phyloP scores from a whole-genome alignment of 2,329 filamentous ascomycete species.

The Ceratocystis alfenasii region DNA sequence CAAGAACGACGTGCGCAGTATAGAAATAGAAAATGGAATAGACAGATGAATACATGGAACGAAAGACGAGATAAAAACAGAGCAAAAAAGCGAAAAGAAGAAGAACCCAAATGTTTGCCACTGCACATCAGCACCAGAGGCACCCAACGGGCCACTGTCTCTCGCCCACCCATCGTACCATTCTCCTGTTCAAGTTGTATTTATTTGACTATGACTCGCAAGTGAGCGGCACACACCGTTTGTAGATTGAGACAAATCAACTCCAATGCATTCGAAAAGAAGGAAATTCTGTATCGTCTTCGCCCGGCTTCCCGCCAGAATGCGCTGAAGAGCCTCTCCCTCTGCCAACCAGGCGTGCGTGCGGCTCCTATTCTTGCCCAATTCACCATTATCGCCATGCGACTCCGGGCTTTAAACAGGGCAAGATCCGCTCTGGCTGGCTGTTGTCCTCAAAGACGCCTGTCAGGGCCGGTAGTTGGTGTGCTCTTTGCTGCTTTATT shows the following conservation, averaged over 20 bases:
- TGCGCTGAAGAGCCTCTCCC: too few relatives aligned
- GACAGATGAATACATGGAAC: not conserved
- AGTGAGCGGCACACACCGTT: not conserved
- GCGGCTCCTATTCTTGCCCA: too few relatives aligned
- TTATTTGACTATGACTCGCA: not conserved
- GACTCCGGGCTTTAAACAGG: too few relatives aligned
- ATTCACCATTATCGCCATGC: too few relatives aligned
- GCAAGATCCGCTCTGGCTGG: too few relatives aligned
- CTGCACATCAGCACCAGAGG: not conserved
- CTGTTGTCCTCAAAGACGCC: too few relatives aligned
- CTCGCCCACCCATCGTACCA: not conserved
- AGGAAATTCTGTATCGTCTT: too few relatives aligned
- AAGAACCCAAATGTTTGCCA: not conserved
- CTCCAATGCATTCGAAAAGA: not conserved
- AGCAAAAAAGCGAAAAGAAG: too few relatives aligned
- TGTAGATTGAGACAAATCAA: not conserved
- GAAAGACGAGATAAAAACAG: not conserved
- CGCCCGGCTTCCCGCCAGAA: too few relatives aligned
- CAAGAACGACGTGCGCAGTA: not conserved
- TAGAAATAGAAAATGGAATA: slow-evolving; percentile 1
- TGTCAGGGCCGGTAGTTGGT: too few relatives aligned
- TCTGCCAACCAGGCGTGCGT: too few relatives aligned
- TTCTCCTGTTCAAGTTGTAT: not conserved
- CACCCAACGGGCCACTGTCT: not conserved
- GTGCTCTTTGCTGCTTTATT: not conserved